Evolutionary conservation across 78 protist species (phyloP).

Genomic region (Planoprotostelium fungivorum): DNA sequence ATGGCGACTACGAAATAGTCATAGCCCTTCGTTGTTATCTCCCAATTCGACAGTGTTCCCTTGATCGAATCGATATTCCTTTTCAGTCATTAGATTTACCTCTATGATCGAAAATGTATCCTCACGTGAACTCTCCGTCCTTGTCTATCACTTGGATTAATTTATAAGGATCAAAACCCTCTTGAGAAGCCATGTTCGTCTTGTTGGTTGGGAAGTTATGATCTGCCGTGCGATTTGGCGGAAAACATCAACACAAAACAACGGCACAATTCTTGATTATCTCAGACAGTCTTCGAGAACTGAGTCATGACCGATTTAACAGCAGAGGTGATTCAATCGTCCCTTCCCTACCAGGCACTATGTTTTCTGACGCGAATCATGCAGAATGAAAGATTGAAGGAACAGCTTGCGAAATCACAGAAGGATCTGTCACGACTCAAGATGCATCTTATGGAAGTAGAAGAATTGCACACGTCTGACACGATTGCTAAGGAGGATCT

Average conservation of each 20-base stretch:
- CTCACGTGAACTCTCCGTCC: neutral
- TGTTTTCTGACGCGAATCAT: neutral
- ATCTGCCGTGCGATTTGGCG: no score
- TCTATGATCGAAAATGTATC: no score
- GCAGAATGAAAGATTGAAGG: neutral
- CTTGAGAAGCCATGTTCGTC: neutral
- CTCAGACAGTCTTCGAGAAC: no score
- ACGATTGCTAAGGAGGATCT: neutral
- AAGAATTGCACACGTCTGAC: neutral
- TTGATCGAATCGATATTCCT: neutral
- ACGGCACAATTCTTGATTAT: no score
- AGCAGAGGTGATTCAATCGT: neutral
- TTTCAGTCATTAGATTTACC: no score
- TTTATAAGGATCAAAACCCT: neutral
- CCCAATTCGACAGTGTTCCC: neutral
- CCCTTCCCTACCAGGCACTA: neutral
- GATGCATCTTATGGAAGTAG: neutral
- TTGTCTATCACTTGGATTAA: neutral
- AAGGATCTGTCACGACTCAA: neutral
- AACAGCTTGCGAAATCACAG: neutral
- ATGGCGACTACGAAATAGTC: conserved; percentile 80
- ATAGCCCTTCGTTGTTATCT: conserved; percentile 31
- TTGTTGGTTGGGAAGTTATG: no score
- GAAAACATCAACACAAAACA: no score
- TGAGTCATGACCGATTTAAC: neutral